phyloP scores from a whole-genome alignment of 1,284 basidiomycete species.

The Abortiporus biennis region DNA sequence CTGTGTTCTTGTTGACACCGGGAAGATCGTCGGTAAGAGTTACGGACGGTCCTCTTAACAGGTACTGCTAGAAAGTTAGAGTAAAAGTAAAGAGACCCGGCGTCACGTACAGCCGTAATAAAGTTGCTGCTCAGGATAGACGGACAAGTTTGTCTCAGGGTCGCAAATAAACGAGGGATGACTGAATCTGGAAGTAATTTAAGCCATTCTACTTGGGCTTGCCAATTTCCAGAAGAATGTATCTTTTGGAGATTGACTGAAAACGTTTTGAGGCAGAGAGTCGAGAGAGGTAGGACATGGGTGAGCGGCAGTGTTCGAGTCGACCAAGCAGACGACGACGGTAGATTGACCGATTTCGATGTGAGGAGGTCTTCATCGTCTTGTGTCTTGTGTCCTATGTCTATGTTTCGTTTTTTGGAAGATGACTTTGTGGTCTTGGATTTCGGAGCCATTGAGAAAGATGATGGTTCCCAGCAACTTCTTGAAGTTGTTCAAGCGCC shows the following conservation, averaged over 20 bases:
- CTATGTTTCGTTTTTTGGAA: neutral
- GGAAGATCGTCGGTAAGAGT: conserved; percentile 44
- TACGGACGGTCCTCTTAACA: conserved; percentile 50
- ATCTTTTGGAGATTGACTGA: conserved; percentile 38
- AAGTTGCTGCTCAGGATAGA: conserved; percentile 45
- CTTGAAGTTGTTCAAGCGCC: too few species aligned
- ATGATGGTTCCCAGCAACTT: too few species aligned
- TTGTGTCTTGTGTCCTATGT: conserved; percentile 27
- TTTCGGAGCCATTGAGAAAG: too few species aligned
- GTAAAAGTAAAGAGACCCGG: neutral
- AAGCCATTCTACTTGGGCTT: conserved; percentile 37
- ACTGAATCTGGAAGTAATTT: conserved; percentile 46
- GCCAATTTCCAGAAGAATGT: conserved; percentile 30
- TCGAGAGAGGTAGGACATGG: conserved; percentile 37
- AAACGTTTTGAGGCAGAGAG: conserved; percentile 46
- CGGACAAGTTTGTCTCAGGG: conserved; percentile 43
- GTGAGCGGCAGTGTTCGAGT: conserved; percentile 30
- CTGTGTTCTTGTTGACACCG: conserved; percentile 44
- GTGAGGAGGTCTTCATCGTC: conserved; percentile 33
- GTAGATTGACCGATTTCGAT: conserved; percentile 27
- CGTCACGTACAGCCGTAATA: conserved; percentile 47
- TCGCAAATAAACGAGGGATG: conserved; percentile 43
- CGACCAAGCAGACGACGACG: conserved; percentile 48
- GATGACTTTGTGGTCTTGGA: neutral
- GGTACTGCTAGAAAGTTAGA: conserved; percentile 34